phyloP scores from a whole-genome alignment of 768 basidiomycete genomes.

The Dictyophora rubrovolvata region DNA sequence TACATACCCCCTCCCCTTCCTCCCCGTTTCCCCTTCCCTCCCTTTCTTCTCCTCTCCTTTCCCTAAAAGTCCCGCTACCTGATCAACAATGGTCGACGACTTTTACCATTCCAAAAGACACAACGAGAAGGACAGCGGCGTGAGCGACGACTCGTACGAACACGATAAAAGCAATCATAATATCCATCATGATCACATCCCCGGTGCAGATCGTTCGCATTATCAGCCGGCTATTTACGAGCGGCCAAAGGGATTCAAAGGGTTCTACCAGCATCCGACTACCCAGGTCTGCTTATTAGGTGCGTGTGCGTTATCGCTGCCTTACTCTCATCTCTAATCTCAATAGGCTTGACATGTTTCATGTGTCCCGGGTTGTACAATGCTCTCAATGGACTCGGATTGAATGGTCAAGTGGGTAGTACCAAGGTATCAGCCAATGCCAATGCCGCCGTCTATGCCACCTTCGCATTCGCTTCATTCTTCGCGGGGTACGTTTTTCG shows the following conservation, averaged over 20 bases:
- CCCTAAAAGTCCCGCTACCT: neutral
- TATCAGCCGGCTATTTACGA: slow-evolving; percentile 25
- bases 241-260: slow-evolving; percentile 41
- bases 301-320: slow-evolving; percentile 39
- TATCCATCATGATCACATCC: neutral
- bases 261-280: slow-evolving; percentile 47
- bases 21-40: neutral
- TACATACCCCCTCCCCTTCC: neutral
- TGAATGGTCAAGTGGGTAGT: slow-evolving; percentile 61
- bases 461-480: slow-evolving; percentile 52
- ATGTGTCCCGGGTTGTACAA: slow-evolving; percentile 58
- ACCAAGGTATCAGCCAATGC: slow-evolving; percentile 54
- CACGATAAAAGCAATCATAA: neutral
- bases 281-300: slow-evolving; percentile 34
- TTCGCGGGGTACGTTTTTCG: slow-evolving; percentile 51
- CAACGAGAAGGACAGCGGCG: neutral
- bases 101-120: slow-evolving; percentile 6
- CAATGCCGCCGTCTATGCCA: slow-evolving; percentile 56
- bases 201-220: neutral
- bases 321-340: neutral
- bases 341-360: slow-evolving; percentile 7
- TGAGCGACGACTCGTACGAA: neutral
- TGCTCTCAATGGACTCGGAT: slow-evolving; percentile 70
- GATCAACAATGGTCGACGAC: neutral
- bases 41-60: neutral